These are phyloP conservation scores for Colletotrichum euphorbiae DNA, from an alignment of 2,329 filamentous ascomycete species.

Conservation along the genomic window DNA sequence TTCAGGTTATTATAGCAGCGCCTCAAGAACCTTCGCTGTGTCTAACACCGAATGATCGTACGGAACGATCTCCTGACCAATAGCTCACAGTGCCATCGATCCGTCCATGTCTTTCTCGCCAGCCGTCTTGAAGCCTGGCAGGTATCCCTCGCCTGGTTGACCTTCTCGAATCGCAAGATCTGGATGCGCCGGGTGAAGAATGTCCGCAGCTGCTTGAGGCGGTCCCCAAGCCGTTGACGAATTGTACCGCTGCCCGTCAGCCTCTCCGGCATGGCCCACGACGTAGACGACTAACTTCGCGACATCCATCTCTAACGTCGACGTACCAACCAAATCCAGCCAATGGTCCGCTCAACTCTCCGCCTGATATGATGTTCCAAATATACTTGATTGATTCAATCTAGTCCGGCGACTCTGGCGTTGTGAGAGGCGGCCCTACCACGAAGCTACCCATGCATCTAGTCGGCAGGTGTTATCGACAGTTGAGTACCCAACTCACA, in stretches of 20 bases:
- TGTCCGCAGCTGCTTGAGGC: slow-evolving; percentile 54
- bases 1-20: not conserved
- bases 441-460: slow-evolving; percentile 34
- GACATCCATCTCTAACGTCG: slow-evolving; percentile 60
- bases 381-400: not conserved
- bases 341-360: not conserved
- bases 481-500: slow-evolving; percentile 42
- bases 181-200: slow-evolving; percentile 53
- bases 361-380: slow-evolving; percentile 1
- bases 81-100: slow-evolving; percentile 6
- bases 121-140: slow-evolving; percentile 38
- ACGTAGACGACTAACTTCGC: slow-evolving; percentile 53
- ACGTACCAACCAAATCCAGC: slow-evolving; percentile 45
- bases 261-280: slow-evolving; percentile 49
- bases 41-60: slow-evolving; percentile 10
- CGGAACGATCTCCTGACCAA: slow-evolving; percentile 1
- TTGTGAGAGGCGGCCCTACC: slow-evolving; percentile 1
- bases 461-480: slow-evolving; percentile 48
- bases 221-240: slow-evolving; percentile 47
- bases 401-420: slow-evolving; percentile 10
- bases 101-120: slow-evolving; percentile 4
- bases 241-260: slow-evolving; percentile 56
- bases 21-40: not conserved
- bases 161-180: slow-evolving; percentile 51
- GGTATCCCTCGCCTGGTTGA: slow-evolving; percentile 54